phyloP scores from a whole-genome alignment of 352 stramenopile genomes.

The Phytophthora fragariaefolia region DNA sequence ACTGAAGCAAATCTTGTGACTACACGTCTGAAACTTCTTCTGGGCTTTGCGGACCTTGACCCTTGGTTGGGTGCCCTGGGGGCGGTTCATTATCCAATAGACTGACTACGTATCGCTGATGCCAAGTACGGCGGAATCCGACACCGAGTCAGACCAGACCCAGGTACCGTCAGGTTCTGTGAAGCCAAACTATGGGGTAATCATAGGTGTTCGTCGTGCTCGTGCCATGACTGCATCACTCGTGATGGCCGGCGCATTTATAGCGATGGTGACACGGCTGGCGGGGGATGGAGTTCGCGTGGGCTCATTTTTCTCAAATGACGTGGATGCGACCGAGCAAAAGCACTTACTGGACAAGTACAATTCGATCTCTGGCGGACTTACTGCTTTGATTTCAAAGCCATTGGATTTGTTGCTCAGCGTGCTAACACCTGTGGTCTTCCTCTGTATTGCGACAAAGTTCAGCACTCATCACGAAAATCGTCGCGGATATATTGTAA shows the following conservation, averaged over 20 bases:
- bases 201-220: background rate
- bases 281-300: conserved; percentile 3
- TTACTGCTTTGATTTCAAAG: conserved; percentile 12
- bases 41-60: too few species aligned
- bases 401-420: conserved; percentile 18
- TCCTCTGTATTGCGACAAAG: conserved; percentile 13
- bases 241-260: background rate
- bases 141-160: background rate
- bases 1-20: too few species aligned
- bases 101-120: background rate
- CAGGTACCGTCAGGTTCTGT: background rate
- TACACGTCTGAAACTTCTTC: too few species aligned
- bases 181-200: background rate
- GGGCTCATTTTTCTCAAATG: conserved; percentile 1
- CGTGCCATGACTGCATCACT: background rate
- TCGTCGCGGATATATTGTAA: conserved; percentile 7
- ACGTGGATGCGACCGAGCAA: conserved; percentile 4
- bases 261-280: conserved; percentile 6
- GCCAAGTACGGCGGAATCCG: too few species aligned
- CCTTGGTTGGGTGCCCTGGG: too few species aligned
- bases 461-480: conserved; percentile 12
- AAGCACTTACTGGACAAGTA: conserved; percentile 16
- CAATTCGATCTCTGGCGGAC: conserved; percentile 13
- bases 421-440: conserved; percentile 10
- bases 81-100: too few species aligned